phyloP scores from a whole-genome alignment of 1,284 basidiomycete species.

The Athelia psychrophila region DNA sequence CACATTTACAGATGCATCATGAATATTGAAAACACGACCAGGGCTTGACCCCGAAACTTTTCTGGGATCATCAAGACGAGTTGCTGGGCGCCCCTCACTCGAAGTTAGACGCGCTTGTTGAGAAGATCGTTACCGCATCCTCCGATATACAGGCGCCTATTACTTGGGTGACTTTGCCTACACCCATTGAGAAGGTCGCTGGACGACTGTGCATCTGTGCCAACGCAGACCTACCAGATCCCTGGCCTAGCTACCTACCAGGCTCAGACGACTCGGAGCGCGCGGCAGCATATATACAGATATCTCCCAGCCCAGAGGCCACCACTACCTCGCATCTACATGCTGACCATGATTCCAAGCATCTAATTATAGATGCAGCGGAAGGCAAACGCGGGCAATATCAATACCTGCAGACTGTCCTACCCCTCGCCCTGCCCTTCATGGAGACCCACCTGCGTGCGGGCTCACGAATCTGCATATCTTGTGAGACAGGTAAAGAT shows the following conservation, averaged over 20 bases:
- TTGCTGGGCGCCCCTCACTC: constrained; percentile 49
- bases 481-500: constrained; percentile 58
- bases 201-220: constrained; percentile 20
- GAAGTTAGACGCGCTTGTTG: constrained; percentile 48
- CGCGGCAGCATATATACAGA: background rate
- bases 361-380: constrained; percentile 15
- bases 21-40: constrained; percentile 26
- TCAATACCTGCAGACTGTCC: constrained; percentile 43
- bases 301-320: background rate
- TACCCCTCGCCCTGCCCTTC: constrained; percentile 51
- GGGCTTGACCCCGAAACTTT: constrained; percentile 72
- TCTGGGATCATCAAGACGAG: constrained; percentile 58
- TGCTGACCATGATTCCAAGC: background rate
- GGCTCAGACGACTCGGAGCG: background rate
- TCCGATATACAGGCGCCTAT: background rate
- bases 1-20: constrained; percentile 1
- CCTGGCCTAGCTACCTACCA: background rate
- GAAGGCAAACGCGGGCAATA: constrained; percentile 54
- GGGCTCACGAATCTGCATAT: constrained; percentile 43
- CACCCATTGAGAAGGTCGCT: constrained; percentile 31
- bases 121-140: constrained; percentile 33
- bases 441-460: constrained; percentile 36
- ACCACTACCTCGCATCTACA: background rate
- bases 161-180: constrained; percentile 12
- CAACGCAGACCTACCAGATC: background rate